Evolutionary conservation across 2,329 filamentous ascomycete genomes (phyloP).

Genomic region (Tolypocladium guangdongense): DNA sequence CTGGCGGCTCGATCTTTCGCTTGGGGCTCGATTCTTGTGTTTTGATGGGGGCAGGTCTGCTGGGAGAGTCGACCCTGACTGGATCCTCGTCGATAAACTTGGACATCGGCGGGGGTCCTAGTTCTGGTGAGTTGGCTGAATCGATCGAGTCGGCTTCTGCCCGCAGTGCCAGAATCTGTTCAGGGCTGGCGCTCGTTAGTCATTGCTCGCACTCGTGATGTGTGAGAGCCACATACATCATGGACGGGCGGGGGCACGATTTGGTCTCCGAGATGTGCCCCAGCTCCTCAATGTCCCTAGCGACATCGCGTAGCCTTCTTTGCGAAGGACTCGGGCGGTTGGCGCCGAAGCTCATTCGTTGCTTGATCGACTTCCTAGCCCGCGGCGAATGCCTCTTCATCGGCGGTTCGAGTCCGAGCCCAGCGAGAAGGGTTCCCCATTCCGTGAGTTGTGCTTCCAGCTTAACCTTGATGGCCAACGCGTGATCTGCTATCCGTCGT

Average conservation of each 20-base stretch:
- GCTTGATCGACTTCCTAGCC: conserved; percentile 28
- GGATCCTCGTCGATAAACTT: conserved; percentile 47
- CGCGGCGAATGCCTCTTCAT: conserved; percentile 33
- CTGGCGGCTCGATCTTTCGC: conserved; percentile 17
- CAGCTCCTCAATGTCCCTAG: conserved; percentile 39
- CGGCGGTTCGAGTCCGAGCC: conserved; percentile 51
- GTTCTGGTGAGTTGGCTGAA: conserved; percentile 53
- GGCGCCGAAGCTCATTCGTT: conserved; percentile 28
- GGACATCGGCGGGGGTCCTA: conserved; percentile 52
- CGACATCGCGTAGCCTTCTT: conserved; percentile 44
- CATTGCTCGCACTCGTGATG: not conserved
- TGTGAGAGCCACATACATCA: conserved; percentile 44
- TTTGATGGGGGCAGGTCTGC: conserved; percentile 8
- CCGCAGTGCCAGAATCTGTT: conserved; percentile 52
- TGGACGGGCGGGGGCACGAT: conserved; percentile 52
- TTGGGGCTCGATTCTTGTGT: conserved; percentile 11
- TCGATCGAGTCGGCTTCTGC: conserved; percentile 30
- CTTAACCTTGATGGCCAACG: conserved; percentile 57
- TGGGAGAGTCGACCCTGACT: conserved; percentile 40
- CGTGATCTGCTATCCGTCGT: conserved; percentile 51
- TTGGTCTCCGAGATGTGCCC: conserved; percentile 58
- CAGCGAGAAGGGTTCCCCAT: conserved; percentile 55
- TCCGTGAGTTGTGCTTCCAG: conserved; percentile 64
- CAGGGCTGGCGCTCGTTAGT: conserved; percentile 35
- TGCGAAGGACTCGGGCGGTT: conserved; percentile 38